A percentile compares a stretch with the other conserved stretches of the same genome.
Evolutionary conservation across 2,329 filamentous ascomycete species (phyloP).

Genomic region (Emmonsiellopsis sp.): DNA sequence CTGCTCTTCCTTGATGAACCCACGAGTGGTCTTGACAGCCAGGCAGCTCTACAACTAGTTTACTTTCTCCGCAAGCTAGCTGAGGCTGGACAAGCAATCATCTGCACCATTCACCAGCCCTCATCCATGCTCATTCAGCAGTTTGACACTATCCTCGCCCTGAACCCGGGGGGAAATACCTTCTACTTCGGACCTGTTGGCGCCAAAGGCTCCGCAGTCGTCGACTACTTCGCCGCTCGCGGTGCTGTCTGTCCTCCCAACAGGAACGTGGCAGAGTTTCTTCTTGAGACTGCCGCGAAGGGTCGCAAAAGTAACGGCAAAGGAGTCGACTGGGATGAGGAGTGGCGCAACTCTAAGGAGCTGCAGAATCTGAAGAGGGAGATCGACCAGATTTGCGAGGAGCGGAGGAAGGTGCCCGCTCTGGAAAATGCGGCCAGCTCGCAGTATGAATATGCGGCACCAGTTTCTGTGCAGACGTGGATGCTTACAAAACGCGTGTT

Average conservation of each 20-base stretch:
- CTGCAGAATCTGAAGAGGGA: conserved; percentile 51
- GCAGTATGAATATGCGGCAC: conserved; percentile 55
- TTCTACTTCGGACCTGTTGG: conserved; percentile 68
- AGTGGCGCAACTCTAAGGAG: conserved; percentile 60
- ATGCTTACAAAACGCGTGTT: conserved; percentile 63
- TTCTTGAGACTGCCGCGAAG: conserved; percentile 56
- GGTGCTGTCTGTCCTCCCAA: conserved; percentile 57
- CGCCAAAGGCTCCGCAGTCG: conserved; percentile 53
- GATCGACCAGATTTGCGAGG: conserved; percentile 54
- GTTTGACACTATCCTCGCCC: conserved; percentile 63
- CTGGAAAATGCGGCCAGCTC: conserved; percentile 34
- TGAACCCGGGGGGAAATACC: conserved; percentile 59
- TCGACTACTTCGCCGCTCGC: conserved; percentile 57
- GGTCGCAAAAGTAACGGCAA: conserved; percentile 45
- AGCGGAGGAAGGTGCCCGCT: conserved; percentile 42
- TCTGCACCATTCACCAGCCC: conserved; percentile 67
- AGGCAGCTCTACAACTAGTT: conserved; percentile 59
- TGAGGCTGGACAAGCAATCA: conserved; percentile 57
- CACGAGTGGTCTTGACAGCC: conserved; percentile 60
- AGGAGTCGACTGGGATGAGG: conserved; percentile 61
- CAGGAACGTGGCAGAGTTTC: conserved; percentile 59
- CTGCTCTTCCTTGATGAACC: conserved; percentile 65
- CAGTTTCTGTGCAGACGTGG: conserved; percentile 51
- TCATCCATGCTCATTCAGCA: conserved; percentile 60
- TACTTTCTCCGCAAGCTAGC: conserved; percentile 60